Evolutionary conservation across 331 rosid species (phyloP), one percentile per base, ranked within the genome.

Genomic region (Quercus phellos): DNA sequence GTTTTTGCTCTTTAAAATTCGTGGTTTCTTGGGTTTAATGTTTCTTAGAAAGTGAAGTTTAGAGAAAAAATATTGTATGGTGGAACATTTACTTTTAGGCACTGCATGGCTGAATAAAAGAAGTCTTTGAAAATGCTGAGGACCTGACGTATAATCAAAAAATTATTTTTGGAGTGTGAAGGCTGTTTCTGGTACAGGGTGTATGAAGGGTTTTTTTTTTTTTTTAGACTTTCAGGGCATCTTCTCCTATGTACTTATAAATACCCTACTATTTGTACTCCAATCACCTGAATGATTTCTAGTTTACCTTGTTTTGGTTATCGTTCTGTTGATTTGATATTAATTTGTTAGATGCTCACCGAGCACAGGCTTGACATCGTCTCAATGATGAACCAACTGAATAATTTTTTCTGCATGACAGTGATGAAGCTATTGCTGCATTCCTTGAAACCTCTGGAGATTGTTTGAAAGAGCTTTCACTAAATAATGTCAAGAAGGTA

Each of bases 341-440:
- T 34, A 35, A 30, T 16, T 76, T 63, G 51, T 32, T 38, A 16
- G 30, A 51, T 53, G 58, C 78, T 43, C 60, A 32, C 54, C 14
- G 78, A 26, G 34, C 80, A 50, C 18, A 59, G 8, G 8, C 11
- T 81, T 72, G 69, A 75, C 72, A 29, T 73, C n/a, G 19, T 51
- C 74, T 42, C 17, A 11, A 26, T 19, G 77, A 54, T 59, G 59
- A 67, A 75, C n/a, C 55, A 51, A 79, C 58, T n/a, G 75, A 77
- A 24, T 38, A 70, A 11, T 51, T n/a, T 76, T 74, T 79, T 72
- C 55, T 75, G 24, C 46, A 50, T 70, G 73, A 51, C 76, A 94
- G 99, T 80, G 99, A 95, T 80, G 93, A 89, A 75, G 90, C 97
- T 68, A 76, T 95, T 78, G 94, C 96, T 72, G 98, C 96, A 27